Base-by-base conservation (phyloP, 768 basidiomycete species). In the Phallus indusiatus region DNA sequence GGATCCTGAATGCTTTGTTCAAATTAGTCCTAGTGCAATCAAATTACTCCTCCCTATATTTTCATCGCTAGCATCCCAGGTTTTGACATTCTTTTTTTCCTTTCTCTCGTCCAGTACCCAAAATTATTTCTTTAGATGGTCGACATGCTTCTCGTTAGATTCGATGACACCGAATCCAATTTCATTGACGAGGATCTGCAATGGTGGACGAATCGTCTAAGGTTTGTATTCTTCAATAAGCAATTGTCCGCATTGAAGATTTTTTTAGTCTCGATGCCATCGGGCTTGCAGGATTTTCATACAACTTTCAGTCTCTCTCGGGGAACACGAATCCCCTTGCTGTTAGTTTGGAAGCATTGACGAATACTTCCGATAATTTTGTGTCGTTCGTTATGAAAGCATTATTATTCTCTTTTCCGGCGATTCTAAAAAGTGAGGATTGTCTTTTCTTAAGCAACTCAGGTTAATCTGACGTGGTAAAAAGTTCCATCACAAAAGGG, bases 331-430 rank as follows among this genome's bases (percentile, higher is more conserved):
- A 24, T 33, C 51, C 52, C 53, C 54, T 50, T 56, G 60, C 58
- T 35, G 33, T 37, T 12, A 35, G 21, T 7, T 37, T 55, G 46
- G 52, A 69, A n/a, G 37, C 17, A 54, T 60, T 36, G 36, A 60
- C 51, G 47, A 73, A 64, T 50, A 52, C 61, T 18, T 34, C 56
- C n/a, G 61, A 58, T n/a, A 60, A 55, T 17, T 62, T 60, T 35
- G 53, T 47, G 34, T 58, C 61, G 10, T 62, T 62, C 36, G 71
- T 64, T 82, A 65, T 78, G 72, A n/a, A 65, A 68, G 11, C 78
- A 80, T 60, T 84, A 81, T 81, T 69, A 68, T 34, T 75, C 69
- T 56, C 59, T 75, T 12, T 63, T 83, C 8, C 83, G 82, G 59
- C 61, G 70, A 47, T 59, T 22, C 28, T 59, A 4, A 51, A 51